Conservation (phyloP, 2,329 filamentous ascomycete genomes). For the Trematosphaeria pertusa region DNA sequence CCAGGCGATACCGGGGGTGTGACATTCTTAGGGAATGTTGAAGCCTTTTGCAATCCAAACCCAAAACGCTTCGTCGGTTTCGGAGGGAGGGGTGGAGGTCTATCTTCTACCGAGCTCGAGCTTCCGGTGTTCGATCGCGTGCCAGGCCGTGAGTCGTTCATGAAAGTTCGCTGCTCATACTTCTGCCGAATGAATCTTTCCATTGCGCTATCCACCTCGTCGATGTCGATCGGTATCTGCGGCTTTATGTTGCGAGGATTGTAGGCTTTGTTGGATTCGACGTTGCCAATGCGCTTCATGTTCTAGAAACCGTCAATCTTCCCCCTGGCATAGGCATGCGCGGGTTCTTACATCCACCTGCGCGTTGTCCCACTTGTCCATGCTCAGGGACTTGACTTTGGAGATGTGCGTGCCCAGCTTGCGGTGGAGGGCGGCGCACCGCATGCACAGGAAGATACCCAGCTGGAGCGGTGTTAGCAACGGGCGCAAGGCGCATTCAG, state of each 20-base stretch:
- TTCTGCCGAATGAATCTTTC: conserved; percentile 95
- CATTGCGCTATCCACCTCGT: conserved; percentile 93
- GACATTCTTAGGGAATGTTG: conserved; percentile 71
- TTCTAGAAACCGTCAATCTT: conserved; percentile 62
- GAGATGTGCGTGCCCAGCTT: conserved; percentile 98
- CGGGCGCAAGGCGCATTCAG: background rate
- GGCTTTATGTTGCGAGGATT: conserved; percentile 86
- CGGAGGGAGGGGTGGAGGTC: conserved; percentile 64
- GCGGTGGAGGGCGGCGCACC: conserved; percentile 92
- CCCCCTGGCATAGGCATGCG: background rate
- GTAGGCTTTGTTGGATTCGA: conserved; percentile 83
- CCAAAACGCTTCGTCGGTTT: conserved; percentile 68
- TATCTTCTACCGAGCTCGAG: conserved; percentile 60
- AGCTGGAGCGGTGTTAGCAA: conserved; percentile 63
- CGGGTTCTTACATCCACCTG: conserved; percentile 84
- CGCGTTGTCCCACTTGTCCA: conserved; percentile 96
- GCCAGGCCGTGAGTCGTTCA: conserved; percentile 45
- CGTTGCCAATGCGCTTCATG: conserved; percentile 93
- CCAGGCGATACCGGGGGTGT: conserved; percentile 44
- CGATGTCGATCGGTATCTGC: conserved; percentile 84
- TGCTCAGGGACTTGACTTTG: conserved; percentile 97
- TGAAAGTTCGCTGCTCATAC: conserved; percentile 73
- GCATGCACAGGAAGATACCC: conserved; percentile 96
- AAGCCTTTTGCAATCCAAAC: conserved; percentile 72
- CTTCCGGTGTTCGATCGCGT: conserved; percentile 65